Evolutionary conservation across 208 protist species (phyloP).

Genomic region (Vickermania spadyakhi): DNA sequence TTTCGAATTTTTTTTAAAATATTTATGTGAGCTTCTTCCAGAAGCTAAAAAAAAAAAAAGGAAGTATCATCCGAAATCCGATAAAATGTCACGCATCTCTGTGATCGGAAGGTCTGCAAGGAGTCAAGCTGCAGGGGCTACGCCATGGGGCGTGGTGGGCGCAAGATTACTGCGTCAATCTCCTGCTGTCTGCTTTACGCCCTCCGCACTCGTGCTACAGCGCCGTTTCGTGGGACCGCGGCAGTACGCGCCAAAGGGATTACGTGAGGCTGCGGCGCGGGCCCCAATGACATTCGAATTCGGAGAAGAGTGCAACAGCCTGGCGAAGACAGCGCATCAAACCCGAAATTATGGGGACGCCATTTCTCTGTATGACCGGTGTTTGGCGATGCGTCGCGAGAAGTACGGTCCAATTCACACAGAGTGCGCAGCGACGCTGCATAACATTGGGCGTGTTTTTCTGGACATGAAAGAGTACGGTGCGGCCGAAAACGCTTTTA

Average conservation of each 20-base stretch:
- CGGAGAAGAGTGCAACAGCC: slow-evolving; percentile 75
- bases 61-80: no score
- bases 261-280: slow-evolving; percentile 68
- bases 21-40: no score
- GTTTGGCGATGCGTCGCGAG: slow-evolving; percentile 70
- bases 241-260: slow-evolving; percentile 78
- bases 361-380: slow-evolving; percentile 77
- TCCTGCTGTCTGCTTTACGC: no score
- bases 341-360: slow-evolving; percentile 87
- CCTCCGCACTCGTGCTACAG: slow-evolving; percentile 25
- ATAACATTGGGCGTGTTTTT: slow-evolving; percentile 84
- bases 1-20: no score
- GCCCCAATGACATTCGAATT: slow-evolving; percentile 82
- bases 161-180: no score
- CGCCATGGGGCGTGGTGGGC: no score
- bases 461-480: slow-evolving; percentile 87
- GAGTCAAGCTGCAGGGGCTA: no score
- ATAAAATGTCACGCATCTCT: no score
- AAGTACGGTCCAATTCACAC: slow-evolving; percentile 76
- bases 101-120: no score
- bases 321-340: slow-evolving; percentile 74
- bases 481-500: slow-evolving; percentile 82
- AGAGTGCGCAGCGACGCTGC: slow-evolving; percentile 74
- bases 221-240: slow-evolving; percentile 61
- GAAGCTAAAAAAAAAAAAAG: no score